Conservation (phyloP, 2,329 filamentous ascomycete genomes). For the Arthrobotrys iridis region DNA sequence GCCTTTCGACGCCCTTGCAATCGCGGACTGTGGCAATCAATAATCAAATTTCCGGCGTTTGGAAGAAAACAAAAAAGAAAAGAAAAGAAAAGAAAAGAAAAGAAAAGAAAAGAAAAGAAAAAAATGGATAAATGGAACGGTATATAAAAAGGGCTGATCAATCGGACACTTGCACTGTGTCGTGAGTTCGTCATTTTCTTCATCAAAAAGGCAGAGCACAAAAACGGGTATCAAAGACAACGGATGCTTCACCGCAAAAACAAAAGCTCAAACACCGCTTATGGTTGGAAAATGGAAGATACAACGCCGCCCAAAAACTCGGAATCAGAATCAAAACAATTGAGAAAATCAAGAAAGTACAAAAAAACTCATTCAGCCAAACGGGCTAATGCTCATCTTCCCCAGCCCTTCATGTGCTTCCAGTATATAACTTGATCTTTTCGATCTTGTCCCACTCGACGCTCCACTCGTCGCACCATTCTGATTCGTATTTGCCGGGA, state of each 20-base stretch:
- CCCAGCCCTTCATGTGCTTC: conserved; percentile 58
- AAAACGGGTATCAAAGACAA: conserved; percentile 9
- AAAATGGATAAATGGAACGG: background rate
- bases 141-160: background rate
- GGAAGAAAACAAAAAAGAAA: background rate
- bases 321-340: background rate
- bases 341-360: background rate
- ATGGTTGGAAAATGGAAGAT: background rate
- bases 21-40: background rate
- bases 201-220: background rate
- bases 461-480: conserved; percentile 48
- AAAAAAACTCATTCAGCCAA: conserved; percentile 23
- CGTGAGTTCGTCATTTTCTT: background rate
- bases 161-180: background rate
- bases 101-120: background rate
- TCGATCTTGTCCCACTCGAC: conserved; percentile 25
- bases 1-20: background rate
- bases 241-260: background rate
- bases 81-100: background rate
- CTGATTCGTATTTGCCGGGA: conserved; percentile 30
- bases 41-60: conserved; percentile 4
- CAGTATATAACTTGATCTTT: conserved; percentile 40
- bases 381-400: conserved; percentile 58
- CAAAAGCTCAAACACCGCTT: conserved; percentile 14
- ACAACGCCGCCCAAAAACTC: background rate